phyloP scores from a whole-genome alignment of 768 basidiomycete species.

The Aureoboletus auriporus region DNA sequence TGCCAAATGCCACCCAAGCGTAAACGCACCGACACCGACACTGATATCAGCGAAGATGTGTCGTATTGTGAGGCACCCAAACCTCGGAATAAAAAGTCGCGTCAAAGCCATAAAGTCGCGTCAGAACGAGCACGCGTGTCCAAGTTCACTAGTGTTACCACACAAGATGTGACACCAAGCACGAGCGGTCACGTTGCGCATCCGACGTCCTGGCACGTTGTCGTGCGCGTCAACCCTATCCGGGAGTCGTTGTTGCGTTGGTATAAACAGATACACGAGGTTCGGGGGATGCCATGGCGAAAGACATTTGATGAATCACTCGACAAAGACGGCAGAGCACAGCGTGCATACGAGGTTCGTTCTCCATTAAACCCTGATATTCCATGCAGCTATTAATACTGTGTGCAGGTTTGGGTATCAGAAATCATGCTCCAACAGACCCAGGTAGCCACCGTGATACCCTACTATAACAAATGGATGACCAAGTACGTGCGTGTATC shows the following conservation, averaged over 20 bases:
- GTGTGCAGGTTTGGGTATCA: constrained; percentile 72
- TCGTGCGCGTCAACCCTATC: constrained; percentile 37
- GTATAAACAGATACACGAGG: constrained; percentile 65
- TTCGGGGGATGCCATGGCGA: constrained; percentile 90
- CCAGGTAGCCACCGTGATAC: constrained; percentile 89
- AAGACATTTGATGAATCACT: constrained; percentile 60
- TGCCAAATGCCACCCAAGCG: constrained; percentile 19
- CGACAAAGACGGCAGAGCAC: constrained; percentile 58
- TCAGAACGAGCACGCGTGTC: constrained; percentile 10
- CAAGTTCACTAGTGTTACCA: background rate
- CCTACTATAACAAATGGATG: constrained; percentile 91
- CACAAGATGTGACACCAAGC: background rate
- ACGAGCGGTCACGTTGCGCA: constrained; percentile 28
- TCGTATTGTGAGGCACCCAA: constrained; percentile 15
- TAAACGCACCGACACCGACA: constrained; percentile 15
- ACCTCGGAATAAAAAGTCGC: constrained; percentile 12
- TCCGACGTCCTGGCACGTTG: constrained; percentile 44
- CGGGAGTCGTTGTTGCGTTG: constrained; percentile 56
- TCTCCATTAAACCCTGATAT: background rate
- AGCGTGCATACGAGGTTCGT: constrained; percentile 87
- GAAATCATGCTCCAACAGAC: constrained; percentile 98
- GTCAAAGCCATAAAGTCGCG: constrained; percentile 11
- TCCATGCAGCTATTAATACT: background rate
- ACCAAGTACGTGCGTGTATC: constrained; percentile 45
- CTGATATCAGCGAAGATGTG: constrained; percentile 18